phyloP scores from a whole-genome alignment of 2,329 filamentous ascomycete genomes.

The Hypoxylon sp. region DNA sequence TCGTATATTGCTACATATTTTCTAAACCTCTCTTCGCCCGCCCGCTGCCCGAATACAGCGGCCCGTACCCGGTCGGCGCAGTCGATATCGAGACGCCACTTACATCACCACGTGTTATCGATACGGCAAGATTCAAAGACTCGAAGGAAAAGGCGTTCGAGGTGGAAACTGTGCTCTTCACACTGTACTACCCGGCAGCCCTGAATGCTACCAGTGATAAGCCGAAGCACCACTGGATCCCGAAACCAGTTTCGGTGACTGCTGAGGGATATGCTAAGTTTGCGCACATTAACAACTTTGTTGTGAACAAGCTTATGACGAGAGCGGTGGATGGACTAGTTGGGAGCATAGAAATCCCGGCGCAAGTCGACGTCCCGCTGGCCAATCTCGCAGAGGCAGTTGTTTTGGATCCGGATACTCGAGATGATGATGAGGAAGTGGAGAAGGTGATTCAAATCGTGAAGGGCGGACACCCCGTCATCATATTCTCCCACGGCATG shows the following conservation, averaged over 20 bases:
- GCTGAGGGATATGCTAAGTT: slow-evolving; percentile 64
- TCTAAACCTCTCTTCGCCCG: slow-evolving; percentile 61
- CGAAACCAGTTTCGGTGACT: slow-evolving; percentile 60
- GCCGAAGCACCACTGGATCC: slow-evolving; percentile 61
- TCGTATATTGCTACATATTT: slow-evolving; percentile 59
- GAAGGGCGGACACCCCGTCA: slow-evolving; percentile 57
- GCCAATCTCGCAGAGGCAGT: slow-evolving; percentile 42
- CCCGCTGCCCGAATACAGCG: slow-evolving; percentile 61
- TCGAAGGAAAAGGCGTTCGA: slow-evolving; percentile 60
- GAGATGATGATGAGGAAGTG: slow-evolving; percentile 40
- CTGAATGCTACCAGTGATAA: slow-evolving; percentile 45
- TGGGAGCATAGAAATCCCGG: slow-evolving; percentile 63
- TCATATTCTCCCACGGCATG: slow-evolving; percentile 68
- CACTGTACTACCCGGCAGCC: slow-evolving; percentile 64
- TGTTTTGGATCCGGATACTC: slow-evolving; percentile 45
- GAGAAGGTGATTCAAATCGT: slow-evolving; percentile 47
- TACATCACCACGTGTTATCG: slow-evolving; percentile 49
- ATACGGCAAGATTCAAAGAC: slow-evolving; percentile 58
- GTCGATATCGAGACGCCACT: slow-evolving; percentile 62
- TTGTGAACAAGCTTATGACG: slow-evolving; percentile 61
- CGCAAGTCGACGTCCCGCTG: slow-evolving; percentile 63
- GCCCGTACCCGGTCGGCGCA: slow-evolving; percentile 62
- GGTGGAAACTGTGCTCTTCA: slow-evolving; percentile 64
- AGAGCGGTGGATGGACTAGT: slow-evolving; percentile 60
- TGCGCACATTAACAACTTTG: slow-evolving; percentile 60